A percentile compares a stretch with the other conserved stretches of the same genome.
These are phyloP conservation scores for Galerina sulciceps DNA, from an alignment of 768 basidiomycete species.

Conservation along the genomic window DNA sequence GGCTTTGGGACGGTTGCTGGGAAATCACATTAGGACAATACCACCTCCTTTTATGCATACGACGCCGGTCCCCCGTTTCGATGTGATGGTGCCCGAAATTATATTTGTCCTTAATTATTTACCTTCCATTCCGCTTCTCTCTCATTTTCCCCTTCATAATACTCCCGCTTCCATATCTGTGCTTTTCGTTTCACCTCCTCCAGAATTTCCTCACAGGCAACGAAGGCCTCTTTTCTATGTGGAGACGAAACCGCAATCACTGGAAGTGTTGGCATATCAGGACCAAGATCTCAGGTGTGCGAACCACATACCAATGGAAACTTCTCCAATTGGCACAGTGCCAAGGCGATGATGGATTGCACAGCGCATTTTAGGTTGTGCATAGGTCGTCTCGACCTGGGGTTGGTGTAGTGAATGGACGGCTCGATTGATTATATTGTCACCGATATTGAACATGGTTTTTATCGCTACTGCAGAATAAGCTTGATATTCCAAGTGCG, in stretches of 20 bases:
- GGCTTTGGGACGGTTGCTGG: not conserved
- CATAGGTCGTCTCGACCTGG: slow-evolving; percentile 23
- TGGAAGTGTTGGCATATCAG: slow-evolving; percentile 12
- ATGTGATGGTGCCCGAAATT: not conserved
- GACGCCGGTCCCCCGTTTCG: not conserved
- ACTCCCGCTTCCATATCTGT: slow-evolving; percentile 93
- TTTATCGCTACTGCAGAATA: slow-evolving; percentile 82
- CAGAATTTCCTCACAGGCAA: slow-evolving; percentile 80
- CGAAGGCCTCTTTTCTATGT: slow-evolving; percentile 82
- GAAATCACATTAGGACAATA: slow-evolving; percentile 8
- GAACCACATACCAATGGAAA: slow-evolving; percentile 60
- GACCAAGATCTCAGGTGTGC: not conserved
- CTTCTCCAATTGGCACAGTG: slow-evolving; percentile 73
- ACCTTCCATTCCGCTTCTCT: slow-evolving; percentile 73
- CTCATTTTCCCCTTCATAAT: slow-evolving; percentile 72
- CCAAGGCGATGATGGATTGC: slow-evolving; percentile 81
- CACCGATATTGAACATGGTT: slow-evolving; percentile 68
- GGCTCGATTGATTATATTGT: slow-evolving; percentile 43
- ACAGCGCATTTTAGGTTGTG: slow-evolving; percentile 54
- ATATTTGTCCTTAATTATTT: slow-evolving; percentile 42
- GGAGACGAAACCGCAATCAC: slow-evolving; percentile 86
- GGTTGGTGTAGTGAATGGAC: slow-evolving; percentile 49
- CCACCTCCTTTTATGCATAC: not conserved
- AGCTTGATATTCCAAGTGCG: slow-evolving; percentile 80
- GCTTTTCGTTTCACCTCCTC: slow-evolving; percentile 83